Evolutionary conservation across 441 rosid genomes (phyloP).

Genomic region (Erysimum cheiri): DNA sequence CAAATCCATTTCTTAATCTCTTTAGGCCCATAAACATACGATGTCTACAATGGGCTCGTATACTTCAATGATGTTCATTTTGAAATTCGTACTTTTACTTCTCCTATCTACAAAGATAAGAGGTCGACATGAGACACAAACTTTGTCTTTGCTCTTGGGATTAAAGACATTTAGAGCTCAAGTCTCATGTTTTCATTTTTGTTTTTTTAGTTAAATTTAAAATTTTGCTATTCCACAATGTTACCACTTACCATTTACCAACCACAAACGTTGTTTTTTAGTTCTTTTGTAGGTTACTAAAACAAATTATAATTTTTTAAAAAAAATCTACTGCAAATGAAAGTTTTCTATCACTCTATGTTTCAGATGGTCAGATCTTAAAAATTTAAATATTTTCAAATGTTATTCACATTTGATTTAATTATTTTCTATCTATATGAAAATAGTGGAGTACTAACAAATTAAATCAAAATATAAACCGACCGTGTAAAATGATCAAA

Average conservation of each 20-base stretch:
- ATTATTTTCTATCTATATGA: not conserved
- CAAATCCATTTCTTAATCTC: constrained; percentile 38
- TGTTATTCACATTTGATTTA: too few species aligned
- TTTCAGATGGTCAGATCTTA: not conserved
- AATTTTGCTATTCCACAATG: not conserved
- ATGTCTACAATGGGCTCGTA: constrained; percentile 17
- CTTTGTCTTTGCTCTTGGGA: not conserved
- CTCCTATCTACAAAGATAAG: too few species aligned
- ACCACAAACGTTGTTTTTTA: not conserved
- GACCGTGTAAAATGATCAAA: too few species aligned
- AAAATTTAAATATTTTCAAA: not conserved
- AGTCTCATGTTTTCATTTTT: not conserved
- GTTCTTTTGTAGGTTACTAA: not conserved
- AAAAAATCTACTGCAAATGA: not conserved
- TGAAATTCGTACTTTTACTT: too few species aligned
- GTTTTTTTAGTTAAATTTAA: not conserved
- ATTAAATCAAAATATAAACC: too few species aligned
- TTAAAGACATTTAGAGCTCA: not conserved
- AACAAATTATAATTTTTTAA: too few species aligned
- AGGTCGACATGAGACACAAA: too few species aligned
- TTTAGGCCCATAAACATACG: constrained; percentile 33
- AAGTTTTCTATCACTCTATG: too few species aligned
- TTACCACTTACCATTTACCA: not conserved
- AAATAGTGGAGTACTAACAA: too few species aligned
- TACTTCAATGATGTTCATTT: too few species aligned